A percentile compares a stretch with the other conserved stretches of the same genome.
Conservation (phyloP, 2,329 filamentous ascomycete genomes). For the Tolypocladium inflatum region DNA sequence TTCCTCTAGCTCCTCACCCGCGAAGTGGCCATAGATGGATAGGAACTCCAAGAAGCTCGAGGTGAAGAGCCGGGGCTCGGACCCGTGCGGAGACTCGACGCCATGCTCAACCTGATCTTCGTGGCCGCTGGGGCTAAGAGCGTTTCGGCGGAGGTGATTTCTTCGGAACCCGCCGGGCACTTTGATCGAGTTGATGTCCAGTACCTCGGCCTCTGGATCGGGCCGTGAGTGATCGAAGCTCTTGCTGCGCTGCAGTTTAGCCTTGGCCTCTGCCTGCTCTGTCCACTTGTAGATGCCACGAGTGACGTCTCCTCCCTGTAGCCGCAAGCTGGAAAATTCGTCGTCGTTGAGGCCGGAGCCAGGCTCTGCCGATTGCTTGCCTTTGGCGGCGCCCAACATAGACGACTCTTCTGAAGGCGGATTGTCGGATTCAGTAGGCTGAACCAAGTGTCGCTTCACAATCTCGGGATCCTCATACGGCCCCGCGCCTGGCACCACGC, state of each 20-base stretch:
- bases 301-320: slow-evolving; percentile 93
- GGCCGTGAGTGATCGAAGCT: slow-evolving; percentile 76
- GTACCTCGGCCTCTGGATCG: slow-evolving; percentile 66
- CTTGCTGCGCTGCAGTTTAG: slow-evolving; percentile 66
- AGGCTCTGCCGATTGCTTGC: slow-evolving; percentile 39
- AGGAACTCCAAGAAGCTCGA: slow-evolving; percentile 94
- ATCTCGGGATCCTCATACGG: slow-evolving; percentile 86
- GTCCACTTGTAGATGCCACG: slow-evolving; percentile 95
- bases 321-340: slow-evolving; percentile 84
- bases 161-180: slow-evolving; percentile 88
- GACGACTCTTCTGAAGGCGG: slow-evolving; percentile 37
- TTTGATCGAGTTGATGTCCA: slow-evolving; percentile 85
- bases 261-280: slow-evolving; percentile 70
- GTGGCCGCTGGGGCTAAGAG: slow-evolving; percentile 44
- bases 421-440: slow-evolving; percentile 43
- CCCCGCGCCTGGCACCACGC: slow-evolving; percentile 37
- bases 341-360: slow-evolving; percentile 48
- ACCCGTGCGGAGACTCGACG: slow-evolving; percentile 19
- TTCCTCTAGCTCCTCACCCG: slow-evolving; percentile 91
- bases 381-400: slow-evolving; percentile 35
- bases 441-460: slow-evolving; percentile 78
- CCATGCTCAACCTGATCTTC: slow-evolving; percentile 22
- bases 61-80: slow-evolving; percentile 57
- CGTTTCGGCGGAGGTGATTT: slow-evolving; percentile 74
- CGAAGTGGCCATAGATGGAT: slow-evolving; percentile 92